Conservation (phyloP, 2,329 filamentous ascomycete genomes). For the Diaporthe citriasiana region DNA sequence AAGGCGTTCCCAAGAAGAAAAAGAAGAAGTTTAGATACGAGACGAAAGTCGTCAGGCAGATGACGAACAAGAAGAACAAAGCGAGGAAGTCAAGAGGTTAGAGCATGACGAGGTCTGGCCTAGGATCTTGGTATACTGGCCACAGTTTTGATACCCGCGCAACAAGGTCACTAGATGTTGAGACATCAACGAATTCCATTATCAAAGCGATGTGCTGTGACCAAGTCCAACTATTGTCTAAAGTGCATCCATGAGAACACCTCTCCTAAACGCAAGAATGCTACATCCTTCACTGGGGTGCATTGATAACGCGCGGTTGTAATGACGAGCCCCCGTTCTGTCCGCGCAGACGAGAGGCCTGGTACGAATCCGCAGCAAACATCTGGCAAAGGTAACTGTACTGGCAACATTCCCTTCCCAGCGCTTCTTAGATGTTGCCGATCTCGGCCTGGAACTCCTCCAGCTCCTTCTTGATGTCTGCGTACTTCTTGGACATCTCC, state of each 20-base stretch:
- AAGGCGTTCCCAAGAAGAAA: slow-evolving; percentile 78
- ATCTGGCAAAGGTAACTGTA: slow-evolving; percentile 30
- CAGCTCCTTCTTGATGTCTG: slow-evolving; percentile 86
- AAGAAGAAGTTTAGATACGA: slow-evolving; percentile 96
- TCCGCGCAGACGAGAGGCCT: slow-evolving; percentile 35
- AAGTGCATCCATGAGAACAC: slow-evolving; percentile 39
- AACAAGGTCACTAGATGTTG: neutral
- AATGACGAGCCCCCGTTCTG: slow-evolving; percentile 8
- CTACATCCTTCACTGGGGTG: slow-evolving; percentile 36
- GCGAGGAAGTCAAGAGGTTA: slow-evolving; percentile 65
- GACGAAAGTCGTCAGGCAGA: slow-evolving; percentile 85
- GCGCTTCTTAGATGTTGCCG: slow-evolving; percentile 82
- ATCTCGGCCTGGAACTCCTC: slow-evolving; percentile 93
- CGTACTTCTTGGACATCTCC: slow-evolving; percentile 94
- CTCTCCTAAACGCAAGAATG: slow-evolving; percentile 42
- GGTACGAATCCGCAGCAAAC: slow-evolving; percentile 34
- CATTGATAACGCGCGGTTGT: slow-evolving; percentile 31
- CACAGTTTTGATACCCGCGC: slow-evolving; percentile 41
- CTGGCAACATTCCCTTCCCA: slow-evolving; percentile 26
- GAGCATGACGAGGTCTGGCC: slow-evolving; percentile 48
- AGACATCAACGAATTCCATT: slow-evolving; percentile 41
- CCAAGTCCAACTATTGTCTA: slow-evolving; percentile 39
- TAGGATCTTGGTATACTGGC: neutral
- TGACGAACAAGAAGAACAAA: slow-evolving; percentile 79
- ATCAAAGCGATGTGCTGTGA: slow-evolving; percentile 40